Evolutionary conservation across 495 filamentous ascomycete genomes (phyloP).

Genomic region (Aspergillus sparsus): DNA sequence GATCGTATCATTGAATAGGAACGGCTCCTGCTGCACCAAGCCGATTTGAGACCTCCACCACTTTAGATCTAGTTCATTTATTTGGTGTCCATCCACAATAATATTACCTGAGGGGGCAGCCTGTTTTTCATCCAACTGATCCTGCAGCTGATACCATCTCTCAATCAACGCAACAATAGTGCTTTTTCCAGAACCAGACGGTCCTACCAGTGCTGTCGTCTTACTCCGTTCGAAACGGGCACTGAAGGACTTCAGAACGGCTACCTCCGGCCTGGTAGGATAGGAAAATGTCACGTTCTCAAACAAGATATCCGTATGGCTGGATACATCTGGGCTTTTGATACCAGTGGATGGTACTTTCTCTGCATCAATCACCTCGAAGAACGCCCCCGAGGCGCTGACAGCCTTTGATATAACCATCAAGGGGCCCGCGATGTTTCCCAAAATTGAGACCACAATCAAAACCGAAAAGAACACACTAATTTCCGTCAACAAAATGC

Average conservation of each 20-base stretch:
- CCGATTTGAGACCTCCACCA: constrained; percentile 68
- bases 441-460: constrained; percentile 31
- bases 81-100: constrained; percentile 47
- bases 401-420: constrained; percentile 52
- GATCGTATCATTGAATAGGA: constrained; percentile 69
- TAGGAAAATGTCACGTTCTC: constrained; percentile 64
- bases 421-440: constrained; percentile 40
- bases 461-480: constrained; percentile 52
- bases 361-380: constrained; percentile 49
- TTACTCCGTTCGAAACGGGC: constrained; percentile 45
- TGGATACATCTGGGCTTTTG: constrained; percentile 26
- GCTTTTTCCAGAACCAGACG: constrained; percentile 63
- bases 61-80: constrained; percentile 56
- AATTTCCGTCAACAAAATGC: not conserved
- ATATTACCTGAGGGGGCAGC: constrained; percentile 42
- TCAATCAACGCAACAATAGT: constrained; percentile 66
- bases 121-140: constrained; percentile 1
- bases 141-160: constrained; percentile 57
- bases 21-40: constrained; percentile 69
- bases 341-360: constrained; percentile 36
- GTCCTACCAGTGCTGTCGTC: constrained; percentile 59
- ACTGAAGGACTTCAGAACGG: constrained; percentile 45
- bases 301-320: constrained; percentile 55
- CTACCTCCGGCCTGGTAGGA: constrained; percentile 42
- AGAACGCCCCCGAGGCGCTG: constrained; percentile 45